These are phyloP conservation scores for Sporothrix curviconia DNA, from an alignment of 2,329 filamentous ascomycete genomes.

Conservation along the genomic window DNA sequence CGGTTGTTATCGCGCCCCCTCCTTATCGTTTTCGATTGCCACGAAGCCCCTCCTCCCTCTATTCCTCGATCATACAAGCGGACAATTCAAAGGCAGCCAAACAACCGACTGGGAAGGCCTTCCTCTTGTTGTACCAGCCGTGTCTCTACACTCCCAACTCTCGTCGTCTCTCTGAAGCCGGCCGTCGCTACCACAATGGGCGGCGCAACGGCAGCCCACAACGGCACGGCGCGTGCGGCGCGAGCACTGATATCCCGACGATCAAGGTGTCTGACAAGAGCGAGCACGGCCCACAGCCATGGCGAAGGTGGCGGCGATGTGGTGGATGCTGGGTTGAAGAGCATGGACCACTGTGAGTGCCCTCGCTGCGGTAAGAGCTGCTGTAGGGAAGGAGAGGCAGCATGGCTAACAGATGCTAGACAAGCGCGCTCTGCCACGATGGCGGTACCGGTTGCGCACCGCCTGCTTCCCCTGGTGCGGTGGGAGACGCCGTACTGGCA, in stretches of 20 bases:
- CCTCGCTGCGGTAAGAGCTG: background rate
- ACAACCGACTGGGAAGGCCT: too few species aligned
- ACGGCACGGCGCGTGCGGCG: constrained; percentile 3
- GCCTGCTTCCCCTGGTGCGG: constrained; percentile 76
- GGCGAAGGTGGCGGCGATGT: constrained; percentile 19
- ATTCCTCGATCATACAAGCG: background rate
- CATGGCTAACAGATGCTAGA: constrained; percentile 44
- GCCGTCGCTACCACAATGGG: background rate
- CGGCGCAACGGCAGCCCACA: background rate
- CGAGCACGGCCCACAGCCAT: constrained; percentile 19
- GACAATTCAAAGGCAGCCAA: too few species aligned
- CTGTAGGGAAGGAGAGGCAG: background rate
- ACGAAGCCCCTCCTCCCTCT: background rate
- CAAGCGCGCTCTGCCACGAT: constrained; percentile 72
- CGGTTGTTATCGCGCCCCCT: background rate
- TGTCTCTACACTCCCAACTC: background rate
- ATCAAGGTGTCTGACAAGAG: constrained; percentile 23
- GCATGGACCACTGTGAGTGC: constrained; percentile 67
- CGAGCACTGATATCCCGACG: constrained; percentile 41
- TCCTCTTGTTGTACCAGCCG: too few species aligned
- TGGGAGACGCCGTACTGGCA: constrained; percentile 94
- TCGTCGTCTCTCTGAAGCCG: background rate
- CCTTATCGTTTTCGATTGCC: constrained; percentile 3
- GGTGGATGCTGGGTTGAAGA: constrained; percentile 70
- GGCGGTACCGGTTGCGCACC: constrained; percentile 84